A percentile compares a stretch with the other conserved stretches of the same genome.
phyloP scores from a whole-genome alignment of 331 rosid species.

The Malus hybrid region DNA sequence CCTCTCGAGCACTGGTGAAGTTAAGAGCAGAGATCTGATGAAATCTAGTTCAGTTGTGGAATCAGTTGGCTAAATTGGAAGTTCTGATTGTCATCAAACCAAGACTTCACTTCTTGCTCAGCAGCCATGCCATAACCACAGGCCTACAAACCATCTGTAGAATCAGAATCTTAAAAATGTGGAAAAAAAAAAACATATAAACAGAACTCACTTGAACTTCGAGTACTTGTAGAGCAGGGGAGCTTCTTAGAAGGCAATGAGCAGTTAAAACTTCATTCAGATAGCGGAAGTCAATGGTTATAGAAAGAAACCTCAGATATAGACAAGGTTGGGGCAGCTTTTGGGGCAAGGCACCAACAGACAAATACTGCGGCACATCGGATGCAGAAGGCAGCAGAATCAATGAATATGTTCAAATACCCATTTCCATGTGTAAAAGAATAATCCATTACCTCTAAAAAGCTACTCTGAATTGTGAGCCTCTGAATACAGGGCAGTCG shows the following conservation, averaged over 20 bases:
- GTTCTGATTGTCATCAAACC: not conserved
- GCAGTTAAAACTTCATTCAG: constrained; percentile 34
- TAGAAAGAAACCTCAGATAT: constrained; percentile 27
- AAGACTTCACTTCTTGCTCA: not conserved
- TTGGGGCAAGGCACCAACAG: not conserved
- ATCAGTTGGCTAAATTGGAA: constrained; percentile 25
- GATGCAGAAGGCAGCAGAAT: not conserved
- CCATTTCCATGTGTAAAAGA: not conserved
- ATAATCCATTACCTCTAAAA: not conserved
- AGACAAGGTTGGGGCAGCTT: not conserved
- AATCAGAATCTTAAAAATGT: not conserved
- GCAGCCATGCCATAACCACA: constrained; percentile 22
- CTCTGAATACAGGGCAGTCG: not conserved
- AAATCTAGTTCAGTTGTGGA: constrained; percentile 39
- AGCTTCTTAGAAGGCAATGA: constrained; percentile 43
- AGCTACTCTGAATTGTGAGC: not conserved
- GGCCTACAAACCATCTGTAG: constrained; percentile 16
- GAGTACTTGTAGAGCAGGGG: constrained; percentile 39
- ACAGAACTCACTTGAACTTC: constrained; percentile 36
- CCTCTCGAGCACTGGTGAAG: constrained; percentile 40
- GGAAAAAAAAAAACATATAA: not conserved
- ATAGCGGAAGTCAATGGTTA: constrained; percentile 22
- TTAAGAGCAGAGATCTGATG: constrained; percentile 8
- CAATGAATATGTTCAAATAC: not conserved
- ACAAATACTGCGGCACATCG: not conserved